Base-by-base conservation (phyloP, 495 filamentous ascomycete genomes). In the Parmelia sp. region DNA sequence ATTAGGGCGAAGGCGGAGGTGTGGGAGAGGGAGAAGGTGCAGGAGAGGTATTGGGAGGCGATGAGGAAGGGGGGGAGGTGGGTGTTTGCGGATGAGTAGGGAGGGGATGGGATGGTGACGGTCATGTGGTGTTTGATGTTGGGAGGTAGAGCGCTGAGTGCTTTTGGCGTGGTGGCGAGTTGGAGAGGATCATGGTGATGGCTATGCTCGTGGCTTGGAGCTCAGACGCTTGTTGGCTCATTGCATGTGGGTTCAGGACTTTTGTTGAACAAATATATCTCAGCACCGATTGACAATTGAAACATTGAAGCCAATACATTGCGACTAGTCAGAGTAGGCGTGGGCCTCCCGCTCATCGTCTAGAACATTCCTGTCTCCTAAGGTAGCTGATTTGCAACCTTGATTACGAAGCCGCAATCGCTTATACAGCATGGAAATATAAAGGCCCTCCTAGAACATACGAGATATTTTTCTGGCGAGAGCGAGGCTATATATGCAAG, bases 41-140 rank as follows among this genome's bases (percentile, higher is more conserved):
- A 87, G 64, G 86, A 92, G 70, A 82, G 91, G 70, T 88, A 88
- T 74, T 80, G 83, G 61, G 92, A 96, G 69, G 92, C 94, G 19
- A 88, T 89, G 87, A 83, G 88, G 40, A 79, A 81, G 23, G 85
- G 82, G 5, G 90, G 91, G 2, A 76, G 80, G 57, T 96, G 88
- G 87, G 73, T 87, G 9, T 96, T 93, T 73, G 82, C 85, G 66
- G 92, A 96, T 75, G 91, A 96, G 73, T 87, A 72, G 10, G 35
- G 31, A 29, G 27, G 47, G 47, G 45, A 17, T 23, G n/a, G 6
- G n/a, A 0, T 63, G 9, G 19, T 57, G 25, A 8, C 58, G 27
- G 29, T 49, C 29, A 23, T 56, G 37, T 9, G 5, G 17, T 17
- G 19, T 29, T 15, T 53, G 5, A 14, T 2, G 11, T 27, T 15